These are phyloP conservation scores for Corymbia citriodora DNA, from an alignment of 441 rosid species.

Conservation along the genomic window DNA sequence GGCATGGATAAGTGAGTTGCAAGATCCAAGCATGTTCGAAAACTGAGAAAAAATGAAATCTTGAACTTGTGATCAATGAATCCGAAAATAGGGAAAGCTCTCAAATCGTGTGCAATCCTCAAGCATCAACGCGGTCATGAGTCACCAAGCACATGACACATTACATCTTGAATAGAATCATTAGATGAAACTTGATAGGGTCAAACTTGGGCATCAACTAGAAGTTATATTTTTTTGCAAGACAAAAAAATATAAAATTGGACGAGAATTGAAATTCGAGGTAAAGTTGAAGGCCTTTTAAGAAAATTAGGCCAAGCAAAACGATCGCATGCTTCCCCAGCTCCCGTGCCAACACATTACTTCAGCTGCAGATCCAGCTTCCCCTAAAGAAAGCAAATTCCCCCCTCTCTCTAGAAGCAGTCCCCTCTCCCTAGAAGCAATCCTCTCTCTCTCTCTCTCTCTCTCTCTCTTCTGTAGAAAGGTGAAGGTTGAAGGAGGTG, in stretches of 20 bases:
- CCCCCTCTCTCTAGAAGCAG: no score
- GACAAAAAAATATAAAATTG: no score
- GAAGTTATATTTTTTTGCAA: accelerated
- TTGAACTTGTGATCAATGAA: accelerated
- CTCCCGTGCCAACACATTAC: background rate
- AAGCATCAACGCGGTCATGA: accelerated
- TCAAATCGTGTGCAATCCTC: accelerated
- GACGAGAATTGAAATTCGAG: background rate
- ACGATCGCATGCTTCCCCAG: no score
- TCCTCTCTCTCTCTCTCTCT: no score
- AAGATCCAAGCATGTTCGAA: background rate
- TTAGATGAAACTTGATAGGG: background rate
- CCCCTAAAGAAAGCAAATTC: background rate
- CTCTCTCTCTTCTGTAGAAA: background rate
- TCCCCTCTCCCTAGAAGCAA: no score
- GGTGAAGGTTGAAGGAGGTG: background rate
- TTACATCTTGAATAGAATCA: background rate
- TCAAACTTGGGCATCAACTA: background rate
- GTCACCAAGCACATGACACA: background rate
- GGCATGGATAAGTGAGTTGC: background rate
- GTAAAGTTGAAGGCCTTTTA: background rate
- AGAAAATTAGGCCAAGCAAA: no score
- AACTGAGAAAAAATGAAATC: background rate
- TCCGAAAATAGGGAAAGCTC: background rate
- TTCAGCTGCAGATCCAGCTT: background rate